Evolutionary conservation across 1,284 basidiomycete genomes (phyloP).

Genomic region (Gomphus bonarii): DNA sequence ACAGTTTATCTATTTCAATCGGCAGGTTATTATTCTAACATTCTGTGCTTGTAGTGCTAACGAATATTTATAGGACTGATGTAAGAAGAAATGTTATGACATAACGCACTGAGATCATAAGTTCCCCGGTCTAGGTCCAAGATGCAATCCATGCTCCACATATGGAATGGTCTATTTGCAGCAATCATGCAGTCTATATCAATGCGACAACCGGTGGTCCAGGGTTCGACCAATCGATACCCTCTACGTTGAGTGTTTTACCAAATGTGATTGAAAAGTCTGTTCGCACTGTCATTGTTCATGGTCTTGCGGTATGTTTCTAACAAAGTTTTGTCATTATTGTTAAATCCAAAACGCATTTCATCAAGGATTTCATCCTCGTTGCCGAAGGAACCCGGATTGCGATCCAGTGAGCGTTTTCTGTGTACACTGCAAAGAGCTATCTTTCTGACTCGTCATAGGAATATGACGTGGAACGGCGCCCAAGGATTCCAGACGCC

Average conservation of each 20-base stretch:
- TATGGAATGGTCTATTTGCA: slow-evolving; percentile 39
- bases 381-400: slow-evolving; percentile 49
- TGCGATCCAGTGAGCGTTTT: slow-evolving; percentile 37
- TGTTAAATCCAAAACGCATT: not conserved
- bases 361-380: slow-evolving; percentile 39
- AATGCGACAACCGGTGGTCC: slow-evolving; percentile 24
- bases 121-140: slow-evolving; percentile 31
- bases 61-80: slow-evolving; percentile 25
- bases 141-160: slow-evolving; percentile 45
- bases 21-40: slow-evolving; percentile 14
- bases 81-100: slow-evolving; percentile 20
- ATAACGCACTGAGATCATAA: not conserved
- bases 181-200: slow-evolving; percentile 35
- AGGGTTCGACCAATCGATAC: slow-evolving; percentile 26
- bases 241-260: slow-evolving; percentile 28
- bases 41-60: not conserved
- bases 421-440: not conserved
- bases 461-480: slow-evolving; percentile 32
- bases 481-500: slow-evolving; percentile 30
- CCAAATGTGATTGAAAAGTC: slow-evolving; percentile 31
- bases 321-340: not conserved
- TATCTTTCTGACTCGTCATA: slow-evolving; percentile 6
- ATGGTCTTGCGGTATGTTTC: slow-evolving; percentile 19
- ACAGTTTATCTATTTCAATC: slow-evolving; percentile 33
- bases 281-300: slow-evolving; percentile 27